Conservation (phyloP, 352 stramenopile genomes). For the Phytophthora hibernalis region DNA sequence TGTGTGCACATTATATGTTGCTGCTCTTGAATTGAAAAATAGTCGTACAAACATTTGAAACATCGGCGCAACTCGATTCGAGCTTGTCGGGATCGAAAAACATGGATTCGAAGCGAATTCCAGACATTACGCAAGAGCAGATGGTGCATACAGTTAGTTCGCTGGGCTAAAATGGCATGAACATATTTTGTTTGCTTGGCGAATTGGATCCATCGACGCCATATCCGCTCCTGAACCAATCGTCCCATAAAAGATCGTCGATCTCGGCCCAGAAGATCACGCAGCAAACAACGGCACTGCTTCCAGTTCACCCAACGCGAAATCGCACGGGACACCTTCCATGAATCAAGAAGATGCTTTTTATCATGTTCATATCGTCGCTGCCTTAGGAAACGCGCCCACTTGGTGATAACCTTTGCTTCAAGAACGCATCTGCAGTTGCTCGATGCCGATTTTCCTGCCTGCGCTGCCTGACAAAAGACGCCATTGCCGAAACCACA, state of each 20-base stretch:
- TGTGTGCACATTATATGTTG: slow-evolving; percentile 7
- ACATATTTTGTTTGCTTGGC: slow-evolving; percentile 15
- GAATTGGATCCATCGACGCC: slow-evolving; percentile 40
- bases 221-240: slow-evolving; percentile 37
- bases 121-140: slow-evolving; percentile 16
- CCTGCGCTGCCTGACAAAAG: slow-evolving; percentile 21
- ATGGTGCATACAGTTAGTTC: background rate
- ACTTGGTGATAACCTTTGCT: slow-evolving; percentile 32
- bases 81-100: slow-evolving; percentile 25
- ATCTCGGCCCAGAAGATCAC: slow-evolving; percentile 10
- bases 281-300: slow-evolving; percentile 3
- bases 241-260: slow-evolving; percentile 32
- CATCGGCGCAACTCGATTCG: slow-evolving; percentile 11
- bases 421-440: slow-evolving; percentile 25
- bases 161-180: background rate
- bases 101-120: slow-evolving; percentile 27
- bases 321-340: slow-evolving; percentile 26
- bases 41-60: slow-evolving; percentile 13
- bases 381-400: slow-evolving; percentile 15
- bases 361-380: slow-evolving; percentile 25
- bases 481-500: slow-evolving; percentile 47
- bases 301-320: slow-evolving; percentile 11
- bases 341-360: slow-evolving; percentile 18
- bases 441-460: slow-evolving; percentile 22
- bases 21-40: slow-evolving; percentile 15